Base-by-base conservation (phyloP, 2,329 filamentous ascomycete genomes). In the Dactylonectria macrodidyma region DNA sequence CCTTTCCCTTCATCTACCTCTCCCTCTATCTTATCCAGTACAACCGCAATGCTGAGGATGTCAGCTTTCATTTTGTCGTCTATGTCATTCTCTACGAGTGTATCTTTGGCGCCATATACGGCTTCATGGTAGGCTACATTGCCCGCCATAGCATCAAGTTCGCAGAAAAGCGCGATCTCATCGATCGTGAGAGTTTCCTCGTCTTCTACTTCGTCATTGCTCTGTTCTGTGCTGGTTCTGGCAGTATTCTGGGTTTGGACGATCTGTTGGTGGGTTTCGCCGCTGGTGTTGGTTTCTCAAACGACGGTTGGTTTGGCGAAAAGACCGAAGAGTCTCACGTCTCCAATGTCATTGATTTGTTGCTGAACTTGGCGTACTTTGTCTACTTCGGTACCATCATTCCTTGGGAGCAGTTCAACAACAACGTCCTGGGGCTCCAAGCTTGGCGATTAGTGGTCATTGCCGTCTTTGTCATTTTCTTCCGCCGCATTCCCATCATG, bases 271-370 rank as follows among this genome's bases (percentile, higher is more conserved):
- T 99, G 46, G 96, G 96, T 46, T 99, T 99, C 77, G 92, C 95
- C 14, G 94, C 93, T 62, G 96, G 96, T 65, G 96, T 99, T n/a
- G 96, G 96, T 62, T 99, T 99, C 85, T 98, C 95, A 75, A 99
- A 99, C 81, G 96, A 99, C 78, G 96, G 96, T 72, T 99, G 96
- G 96, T 99, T 99, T 77, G 93, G 93, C 16, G 93, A 98, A 78
- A 98, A 98, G 86, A 99, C 96, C 0, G 96, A 99, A 79, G 96
- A 99, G 81, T 95, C 96, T 0, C 96, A 98, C 80, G 96, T 99
- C 10, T 98, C 95, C 80, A 98, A 99, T 89, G 96, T 99, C 79
- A 99, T 99, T 78, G 96, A 99, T 85, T 83, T 99, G 80, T 85
- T 99, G 68, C 91, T 99, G 84, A 99, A 99, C 82, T 89, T 99